Base-by-base conservation (phyloP, 768 basidiomycete genomes). In the Pleurotus cornucopiae region DNA sequence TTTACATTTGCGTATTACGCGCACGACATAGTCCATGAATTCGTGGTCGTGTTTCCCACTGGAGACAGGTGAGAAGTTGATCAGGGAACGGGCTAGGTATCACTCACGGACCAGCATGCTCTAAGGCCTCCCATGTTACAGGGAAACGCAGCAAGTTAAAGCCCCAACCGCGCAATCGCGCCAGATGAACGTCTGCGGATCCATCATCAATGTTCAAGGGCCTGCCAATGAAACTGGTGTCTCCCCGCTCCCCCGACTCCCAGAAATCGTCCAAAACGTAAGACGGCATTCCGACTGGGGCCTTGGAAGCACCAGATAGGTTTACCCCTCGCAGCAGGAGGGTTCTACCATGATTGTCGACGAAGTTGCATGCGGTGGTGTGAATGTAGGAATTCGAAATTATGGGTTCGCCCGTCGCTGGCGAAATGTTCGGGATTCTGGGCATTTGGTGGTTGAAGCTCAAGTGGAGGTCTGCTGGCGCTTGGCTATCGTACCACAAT, bases 121-220 rank as follows among this genome's bases (percentile, higher is more conserved):
- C 97, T 13, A 99, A 70, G 0, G 91, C 80, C 66, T 99, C 97
- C 97, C 97, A 99, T 1, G 91, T 86, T n/a, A 98, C 79, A 6
- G 91, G 80, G 70, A 86, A 85, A 73, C 92, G 75, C 14, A 98
- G 71, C 66, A 88, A 75, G 64, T 93, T 97, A 72, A 94, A 98
- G 0, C 97, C 97, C 96, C 95, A 99, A 0, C 88, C 89, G 58
- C 80, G 78, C 25, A 99, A 72, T n/a, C 97, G 77, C 3, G 84
- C 78, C 0, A 99, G 76, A 62, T 98, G 95, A 13, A 88, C 78
- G 71, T 98, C 88, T 4, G 91, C 91, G 6, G 83, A 84, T 14
- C 88, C 88, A 63, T 94, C 90, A 25, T 95, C 91, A 45, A 97
- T 72, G 59, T 89, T 84, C 3, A 99, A 73, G 0, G 95, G 94